Percentiles rank a stretch among this genome's conserved stretches.
These are phyloP conservation scores for Pisolithus orientalis DNA, from an alignment of 768 basidiomycete genomes.

Conservation along the genomic window DNA sequence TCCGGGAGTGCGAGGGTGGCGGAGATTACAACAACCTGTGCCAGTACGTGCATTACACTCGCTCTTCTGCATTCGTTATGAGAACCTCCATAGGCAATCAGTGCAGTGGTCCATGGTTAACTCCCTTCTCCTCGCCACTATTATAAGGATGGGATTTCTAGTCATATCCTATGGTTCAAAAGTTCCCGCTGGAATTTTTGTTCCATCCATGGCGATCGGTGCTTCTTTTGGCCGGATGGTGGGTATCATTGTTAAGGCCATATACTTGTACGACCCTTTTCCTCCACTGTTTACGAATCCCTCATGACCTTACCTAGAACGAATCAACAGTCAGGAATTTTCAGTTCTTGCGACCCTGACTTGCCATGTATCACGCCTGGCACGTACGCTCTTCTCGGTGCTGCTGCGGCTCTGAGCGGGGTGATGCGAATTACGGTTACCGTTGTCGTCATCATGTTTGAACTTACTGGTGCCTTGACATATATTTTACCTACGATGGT, in stretches of 20 bases:
- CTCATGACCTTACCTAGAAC: constrained; percentile 41
- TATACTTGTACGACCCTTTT: constrained; percentile 55
- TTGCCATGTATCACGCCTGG: constrained; percentile 97
- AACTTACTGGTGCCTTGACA: constrained; percentile 92
- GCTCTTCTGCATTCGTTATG: not conserved
- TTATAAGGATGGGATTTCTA: constrained; percentile 81
- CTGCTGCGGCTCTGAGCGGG: constrained; percentile 92
- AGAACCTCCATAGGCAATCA: constrained; percentile 50
- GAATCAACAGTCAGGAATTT: constrained; percentile 79
- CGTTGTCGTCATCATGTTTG: constrained; percentile 99
- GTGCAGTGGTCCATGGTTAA: constrained; percentile 95
- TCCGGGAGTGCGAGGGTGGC: constrained; percentile 93
- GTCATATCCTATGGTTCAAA: constrained; percentile 93
- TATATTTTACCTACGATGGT: constrained; percentile 99
- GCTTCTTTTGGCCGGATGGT: constrained; percentile 97
- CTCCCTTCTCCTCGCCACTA: constrained; percentile 84
- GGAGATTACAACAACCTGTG: constrained; percentile 88
- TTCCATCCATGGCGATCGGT: constrained; percentile 98
- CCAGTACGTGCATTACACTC: constrained; percentile 59
- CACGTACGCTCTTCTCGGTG: constrained; percentile 95
- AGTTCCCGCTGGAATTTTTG: constrained; percentile 96
- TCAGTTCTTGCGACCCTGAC: constrained; percentile 86
- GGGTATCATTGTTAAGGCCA: constrained; percentile 91
- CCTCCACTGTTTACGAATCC: not conserved
- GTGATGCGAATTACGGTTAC: constrained; percentile 97